Base-by-base conservation (phyloP, 2,329 filamentous ascomycete species). In the Aspergillus eucalypticola region DNA sequence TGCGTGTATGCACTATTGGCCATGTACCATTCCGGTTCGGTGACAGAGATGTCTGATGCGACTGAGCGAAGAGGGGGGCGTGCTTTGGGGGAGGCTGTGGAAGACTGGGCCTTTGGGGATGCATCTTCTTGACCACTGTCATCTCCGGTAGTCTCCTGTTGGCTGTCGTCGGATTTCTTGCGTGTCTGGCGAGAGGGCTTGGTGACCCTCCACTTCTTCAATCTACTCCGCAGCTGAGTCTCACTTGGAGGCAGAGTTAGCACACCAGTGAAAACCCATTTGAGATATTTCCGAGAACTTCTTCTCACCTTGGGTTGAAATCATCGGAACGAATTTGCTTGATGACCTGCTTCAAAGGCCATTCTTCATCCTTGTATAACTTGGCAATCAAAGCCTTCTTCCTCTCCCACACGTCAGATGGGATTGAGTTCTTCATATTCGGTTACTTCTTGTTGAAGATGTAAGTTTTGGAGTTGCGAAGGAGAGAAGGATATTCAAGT, bases 201-300 rank as follows among this genome's bases (percentile, higher is more conserved):
- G 58, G 75, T 79, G 41, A 79, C 76, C 19, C 77, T 70, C 77
- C 77, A 79, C 69, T 78, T 79, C 73, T 79, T 79, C 50, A 79
- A 61, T 56, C 75, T 71, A 60, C 77, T 79, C 57, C 77, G 75
- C 59, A 78, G 62, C 65, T 79, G 77, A n/a, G 76, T 79, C 66
- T 79, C 77, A 67, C 77, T 79, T 58, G 39, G 8, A 29, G 4
- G n/a, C 29, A 35, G 27, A n/a, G 55, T 67, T 60, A 56, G 44
- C 21, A 54, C 29, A 52, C 15, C 13, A 7, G 35, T 42, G 21
- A 49, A 8, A 23, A 15, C 23, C 13, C 5, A 29, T 29, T 11
- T 5, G 13, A 25, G 7, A 23, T 29, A 27, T 13, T 56, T 5
- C 23, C 29, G n/a, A 23, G 15, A 29, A 35, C 42, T 10, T 19